Evolutionary conservation across 768 basidiomycete genomes (phyloP), one percentile per base, ranked within the genome.

Genomic region (Xerocomellus intermedius): DNA sequence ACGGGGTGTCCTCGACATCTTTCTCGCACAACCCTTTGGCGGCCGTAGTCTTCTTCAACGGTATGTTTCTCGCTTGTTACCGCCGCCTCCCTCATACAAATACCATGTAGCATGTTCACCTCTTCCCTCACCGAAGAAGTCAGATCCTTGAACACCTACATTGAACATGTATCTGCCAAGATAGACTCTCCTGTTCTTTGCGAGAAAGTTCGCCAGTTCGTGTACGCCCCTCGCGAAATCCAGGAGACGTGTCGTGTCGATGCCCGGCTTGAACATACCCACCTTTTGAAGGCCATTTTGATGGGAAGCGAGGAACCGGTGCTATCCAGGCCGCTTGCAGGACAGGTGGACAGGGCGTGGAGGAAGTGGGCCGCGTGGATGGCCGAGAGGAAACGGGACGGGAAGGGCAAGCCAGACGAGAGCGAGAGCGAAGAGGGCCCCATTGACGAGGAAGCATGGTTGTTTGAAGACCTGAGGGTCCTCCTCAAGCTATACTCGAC

Each of bases 21-120:
- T 99, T 78, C 82, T 98, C 17, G 97, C 97, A 0, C 87, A 95
- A 67, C 97, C 97, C 3, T 99, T 99, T 69, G 97, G 97, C 3
- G 92, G 94, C 7, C 85, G 85, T 56, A 94, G 91, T 69, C 77
- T 99, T 24, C 77, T 98, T 17, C 97, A 99, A 71, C 80, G 92
- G 93, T 89, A 57, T 45, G 74, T 57, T 35, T 32, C 30, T 26
- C 16, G 26, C 42, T 37, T 42, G 50, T 28, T 24, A 5, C 19
- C 13, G 0, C 30, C 32, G 3, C 30, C 16, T 30, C n/a, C 26
- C 48, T 65, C 53, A 64, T 41, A 24, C 26, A 16, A 42, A 45
- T 53, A 1, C 32, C 30, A 13, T 30, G 33, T 62, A 94, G 94
- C 44, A 97, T 99, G 94, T 99, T 98, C 74, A 94, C 93, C 1